Conservation (phyloP, 306 rosid species). For the Neltuma alba region DNA sequence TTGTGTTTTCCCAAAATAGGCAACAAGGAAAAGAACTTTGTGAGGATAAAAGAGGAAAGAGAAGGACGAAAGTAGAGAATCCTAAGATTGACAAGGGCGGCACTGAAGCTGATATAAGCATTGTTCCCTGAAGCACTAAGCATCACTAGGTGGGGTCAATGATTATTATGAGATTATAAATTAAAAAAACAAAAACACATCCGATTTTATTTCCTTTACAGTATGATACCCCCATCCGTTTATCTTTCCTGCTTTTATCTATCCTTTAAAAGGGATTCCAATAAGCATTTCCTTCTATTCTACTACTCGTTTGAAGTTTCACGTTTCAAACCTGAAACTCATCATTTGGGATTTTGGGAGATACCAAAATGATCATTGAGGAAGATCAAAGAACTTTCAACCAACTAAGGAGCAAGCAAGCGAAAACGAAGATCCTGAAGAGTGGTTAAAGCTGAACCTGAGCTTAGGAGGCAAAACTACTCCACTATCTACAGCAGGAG, state of each 20-base stretch:
- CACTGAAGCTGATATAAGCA: conserved; percentile 75
- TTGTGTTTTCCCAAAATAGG: conserved; percentile 48
- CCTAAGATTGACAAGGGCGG: conserved; percentile 56
- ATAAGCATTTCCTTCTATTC: conserved; percentile 31
- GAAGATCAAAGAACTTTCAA: conserved; percentile 42
- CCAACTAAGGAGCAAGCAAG: conserved; percentile 38
- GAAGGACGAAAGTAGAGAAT: conserved; percentile 78
- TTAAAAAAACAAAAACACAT: conserved; percentile 25
- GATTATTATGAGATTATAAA: conserved; percentile 35
- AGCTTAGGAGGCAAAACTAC: conserved; percentile 54
- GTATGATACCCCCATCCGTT: conserved; percentile 36
- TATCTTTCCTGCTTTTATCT: conserved; percentile 33
- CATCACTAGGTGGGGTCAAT: conserved; percentile 63
- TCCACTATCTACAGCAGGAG: conserved; percentile 50
- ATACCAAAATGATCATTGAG: conserved; percentile 39
- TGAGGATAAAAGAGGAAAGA: conserved; percentile 44
- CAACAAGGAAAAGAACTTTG: conserved; percentile 47
- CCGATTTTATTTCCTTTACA: conserved; percentile 49
- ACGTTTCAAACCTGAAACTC: conserved; percentile 28
- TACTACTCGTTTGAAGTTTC: conserved; percentile 14
- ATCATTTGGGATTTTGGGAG: conserved; percentile 13
- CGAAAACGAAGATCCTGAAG: conserved; percentile 46
- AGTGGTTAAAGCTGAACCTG: conserved; percentile 89
- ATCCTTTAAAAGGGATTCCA: conserved; percentile 47
- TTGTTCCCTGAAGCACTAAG: conserved; percentile 71